These are phyloP conservation scores for Plectosphaerella sp. DNA, from an alignment of 2,329 filamentous ascomycete genomes.

Conservation along the genomic window DNA sequence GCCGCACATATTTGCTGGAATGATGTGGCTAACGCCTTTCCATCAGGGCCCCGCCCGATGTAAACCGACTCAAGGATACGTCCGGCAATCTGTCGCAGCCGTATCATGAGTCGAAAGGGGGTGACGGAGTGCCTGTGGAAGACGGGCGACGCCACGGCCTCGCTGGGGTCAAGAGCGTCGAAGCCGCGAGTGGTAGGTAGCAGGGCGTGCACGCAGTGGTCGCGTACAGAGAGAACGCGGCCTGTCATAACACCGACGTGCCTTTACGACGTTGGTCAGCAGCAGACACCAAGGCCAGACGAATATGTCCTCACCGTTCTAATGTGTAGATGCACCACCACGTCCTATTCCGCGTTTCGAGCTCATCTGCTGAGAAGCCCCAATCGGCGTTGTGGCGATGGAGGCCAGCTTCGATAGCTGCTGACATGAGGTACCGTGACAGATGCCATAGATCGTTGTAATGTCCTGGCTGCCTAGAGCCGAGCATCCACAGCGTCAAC, in stretches of 20 bases:
- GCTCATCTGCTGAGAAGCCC: slow-evolving; percentile 14
- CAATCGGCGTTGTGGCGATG: slow-evolving; percentile 15
- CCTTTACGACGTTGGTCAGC: not conserved
- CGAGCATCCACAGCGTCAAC: slow-evolving; percentile 17
- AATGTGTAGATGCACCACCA: slow-evolving; percentile 19
- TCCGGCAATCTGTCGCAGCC: slow-evolving; percentile 13
- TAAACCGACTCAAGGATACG: slow-evolving; percentile 19
- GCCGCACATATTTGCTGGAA: slow-evolving; percentile 16
- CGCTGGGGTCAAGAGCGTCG: slow-evolving; percentile 9
- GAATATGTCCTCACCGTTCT: slow-evolving; percentile 4
- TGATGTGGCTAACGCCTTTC: slow-evolving; percentile 11
- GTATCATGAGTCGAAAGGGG: slow-evolving; percentile 10
- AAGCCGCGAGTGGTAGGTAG: slow-evolving; percentile 6
- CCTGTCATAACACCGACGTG: slow-evolving; percentile 17
- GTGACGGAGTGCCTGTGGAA: slow-evolving; percentile 10
- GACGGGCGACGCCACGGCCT: slow-evolving; percentile 7
- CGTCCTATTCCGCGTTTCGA: slow-evolving; percentile 15
- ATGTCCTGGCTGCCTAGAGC: slow-evolving; percentile 13
- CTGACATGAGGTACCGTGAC: slow-evolving; percentile 18
- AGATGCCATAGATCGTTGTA: slow-evolving; percentile 20
- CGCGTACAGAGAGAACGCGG: slow-evolving; percentile 15
- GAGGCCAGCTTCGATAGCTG: slow-evolving; percentile 17
- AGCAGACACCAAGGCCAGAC: not conserved
- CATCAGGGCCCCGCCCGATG: slow-evolving; percentile 16
- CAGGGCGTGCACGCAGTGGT: slow-evolving; percentile 17